Conservation (phyloP, 202 grass and related monocot species). For the Digitaria exilis region DNA sequence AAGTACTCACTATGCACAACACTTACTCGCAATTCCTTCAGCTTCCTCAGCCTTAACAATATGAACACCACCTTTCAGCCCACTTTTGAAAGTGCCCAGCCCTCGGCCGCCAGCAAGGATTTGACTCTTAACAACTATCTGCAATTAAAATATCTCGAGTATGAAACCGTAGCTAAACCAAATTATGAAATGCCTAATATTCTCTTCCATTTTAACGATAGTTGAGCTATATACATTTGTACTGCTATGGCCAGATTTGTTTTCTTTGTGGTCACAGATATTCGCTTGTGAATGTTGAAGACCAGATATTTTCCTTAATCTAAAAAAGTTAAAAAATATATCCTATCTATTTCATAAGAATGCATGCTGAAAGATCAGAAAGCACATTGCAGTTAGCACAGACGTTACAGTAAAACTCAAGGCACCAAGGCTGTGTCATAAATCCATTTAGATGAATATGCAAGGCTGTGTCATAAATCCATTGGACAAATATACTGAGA, state of each 20-base stretch:
- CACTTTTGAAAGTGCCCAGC: constrained; percentile 97
- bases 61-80: constrained; percentile 94
- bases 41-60: constrained; percentile 95
- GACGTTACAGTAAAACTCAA: background rate
- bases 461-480: background rate
- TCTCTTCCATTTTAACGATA: background rate
- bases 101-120: constrained; percentile 97
- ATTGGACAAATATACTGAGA: background rate
- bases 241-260: too few species aligned
- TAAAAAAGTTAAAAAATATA: background rate
- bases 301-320: too few species aligned
- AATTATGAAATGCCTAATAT: background rate
- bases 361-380: background rate
- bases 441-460: background rate
- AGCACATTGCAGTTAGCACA: background rate
- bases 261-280: too few species aligned
- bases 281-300: too few species aligned
- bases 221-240: background rate
- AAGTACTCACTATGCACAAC: background rate
- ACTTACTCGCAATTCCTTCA: constrained; percentile 70
- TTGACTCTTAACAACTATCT: constrained; percentile 99
- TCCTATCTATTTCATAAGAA: background rate
- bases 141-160: constrained; percentile 8
- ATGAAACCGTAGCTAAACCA: background rate
- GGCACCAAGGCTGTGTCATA: background rate